These are phyloP conservation scores for Epichloe typhina DNA, from an alignment of 2,329 filamentous ascomycete genomes.

Conservation along the genomic window DNA sequence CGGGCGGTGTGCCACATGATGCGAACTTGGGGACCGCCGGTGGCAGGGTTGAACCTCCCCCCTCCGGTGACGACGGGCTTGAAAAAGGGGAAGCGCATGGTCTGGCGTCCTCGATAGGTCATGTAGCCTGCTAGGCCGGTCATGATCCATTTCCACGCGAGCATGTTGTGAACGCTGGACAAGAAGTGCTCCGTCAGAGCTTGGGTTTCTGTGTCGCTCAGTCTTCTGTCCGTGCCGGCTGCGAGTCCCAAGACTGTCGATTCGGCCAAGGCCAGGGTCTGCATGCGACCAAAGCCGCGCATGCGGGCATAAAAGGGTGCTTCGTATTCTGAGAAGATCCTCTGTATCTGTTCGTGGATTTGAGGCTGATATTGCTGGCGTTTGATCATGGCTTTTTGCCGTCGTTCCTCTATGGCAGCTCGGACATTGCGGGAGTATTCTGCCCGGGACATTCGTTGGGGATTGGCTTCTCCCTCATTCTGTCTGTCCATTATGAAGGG, in stretches of 20 bases:
- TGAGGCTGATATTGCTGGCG: constrained; percentile 17
- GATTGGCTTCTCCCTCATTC: constrained; percentile 15
- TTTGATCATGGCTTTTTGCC: constrained; percentile 15
- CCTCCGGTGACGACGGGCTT: constrained; percentile 16
- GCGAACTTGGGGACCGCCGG: constrained; percentile 14
- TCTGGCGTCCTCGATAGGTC: constrained; percentile 17
- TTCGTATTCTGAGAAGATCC: constrained; percentile 19
- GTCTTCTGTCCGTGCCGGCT: constrained; percentile 16
- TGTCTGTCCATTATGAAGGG: constrained; percentile 9
- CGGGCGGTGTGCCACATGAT: constrained; percentile 24
- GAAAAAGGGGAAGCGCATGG: constrained; percentile 28
- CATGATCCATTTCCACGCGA: constrained; percentile 17
- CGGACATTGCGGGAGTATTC: constrained; percentile 13
- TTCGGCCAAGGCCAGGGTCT: constrained; percentile 17
- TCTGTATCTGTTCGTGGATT: constrained; percentile 19
- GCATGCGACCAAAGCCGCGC: constrained; percentile 15
- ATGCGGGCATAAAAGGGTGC: constrained; percentile 19
- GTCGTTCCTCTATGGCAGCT: constrained; percentile 21
- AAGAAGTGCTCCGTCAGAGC: constrained; percentile 22
- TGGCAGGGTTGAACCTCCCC: constrained; percentile 17
- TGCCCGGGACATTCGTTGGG: constrained; percentile 9
- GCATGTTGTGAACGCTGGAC: constrained; percentile 18
- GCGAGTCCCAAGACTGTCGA: constrained; percentile 16
- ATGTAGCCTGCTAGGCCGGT: constrained; percentile 12
- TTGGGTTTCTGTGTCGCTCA: constrained; percentile 23